Evolutionary conservation across 257 asterid genomes (phyloP), one percentile per base, ranked within the genome.

Genomic region (Nicotiana noctiflora): DNA sequence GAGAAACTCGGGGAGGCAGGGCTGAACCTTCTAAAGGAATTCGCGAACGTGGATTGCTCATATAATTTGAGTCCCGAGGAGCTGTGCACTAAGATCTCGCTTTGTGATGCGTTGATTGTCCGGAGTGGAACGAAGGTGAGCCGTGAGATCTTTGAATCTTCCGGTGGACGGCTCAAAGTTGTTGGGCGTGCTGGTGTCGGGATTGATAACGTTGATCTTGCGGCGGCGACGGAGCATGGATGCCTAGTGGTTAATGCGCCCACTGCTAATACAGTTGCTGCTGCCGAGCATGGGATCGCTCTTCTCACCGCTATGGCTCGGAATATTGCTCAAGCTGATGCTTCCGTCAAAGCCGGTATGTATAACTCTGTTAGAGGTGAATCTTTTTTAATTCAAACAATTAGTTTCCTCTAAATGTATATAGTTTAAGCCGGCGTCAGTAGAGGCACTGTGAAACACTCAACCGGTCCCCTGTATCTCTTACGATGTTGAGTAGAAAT

Each of bases 161-260:
- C 98, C 37, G 90, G 88, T 40, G 98, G 98, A 63, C 89, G 97
- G 85, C 87, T 94, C 79, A 94, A 91, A 85, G 98, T 94, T 23
- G 98, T 94, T 37, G 98, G 98, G 8, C 91, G 98, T 62, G 98
- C 98, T 6, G 98, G 98, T 34, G 98, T 94, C 4, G 98, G 98
- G 34, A 93, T 94, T 82, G 98, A 94, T 76, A 94, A 94, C 83
- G 98, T 94, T 88, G 98, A 94, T 94, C 97, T 94, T 88, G 93
- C 91, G 23, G 98, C 98, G 14, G 98, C 98, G 44, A 94, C 98
- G 37, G 98, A 94, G 79, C 97, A 92, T 75, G 98, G 98, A 0
- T 94, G 98, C 81, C 88, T 93, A n/a, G 98, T 94, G 8, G 98
- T 94, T 78, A 93, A 93, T 82, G 98, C 98, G 23, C 98, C 98